Conservation (phyloP, 1,284 basidiomycete genomes). For the Thelephora terrestris region DNA sequence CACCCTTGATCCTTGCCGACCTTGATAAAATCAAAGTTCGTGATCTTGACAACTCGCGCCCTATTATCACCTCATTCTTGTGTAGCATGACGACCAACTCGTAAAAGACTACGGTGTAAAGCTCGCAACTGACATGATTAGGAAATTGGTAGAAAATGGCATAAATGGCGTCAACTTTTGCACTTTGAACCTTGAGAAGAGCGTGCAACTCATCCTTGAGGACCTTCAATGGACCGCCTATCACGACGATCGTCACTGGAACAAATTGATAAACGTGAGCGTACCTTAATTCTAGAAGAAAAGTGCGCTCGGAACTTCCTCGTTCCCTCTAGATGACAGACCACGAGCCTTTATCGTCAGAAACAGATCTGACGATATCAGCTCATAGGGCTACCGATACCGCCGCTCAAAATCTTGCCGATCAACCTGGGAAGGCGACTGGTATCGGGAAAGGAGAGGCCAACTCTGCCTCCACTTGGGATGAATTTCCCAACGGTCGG, state of each 20-base stretch:
- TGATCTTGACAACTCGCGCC: slow-evolving; percentile 8
- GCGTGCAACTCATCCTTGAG: slow-evolving; percentile 83
- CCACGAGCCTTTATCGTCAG: slow-evolving; percentile 11
- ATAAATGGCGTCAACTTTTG: slow-evolving; percentile 89
- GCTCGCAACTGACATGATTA: slow-evolving; percentile 72
- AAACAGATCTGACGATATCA: slow-evolving; percentile 41
- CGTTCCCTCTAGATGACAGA: too few relatives aligned
- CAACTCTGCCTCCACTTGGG: slow-evolving; percentile 78
- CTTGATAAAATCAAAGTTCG: slow-evolving; percentile 75
- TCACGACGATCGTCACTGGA: slow-evolving; percentile 27
- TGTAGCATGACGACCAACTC: slow-evolving; percentile 79
- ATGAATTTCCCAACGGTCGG: slow-evolving; percentile 98
- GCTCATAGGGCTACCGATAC: slow-evolving; percentile 50
- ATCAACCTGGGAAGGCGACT: slow-evolving; percentile 27
- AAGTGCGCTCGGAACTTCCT: too few relatives aligned
- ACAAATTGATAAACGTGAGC: slow-evolving; percentile 63
- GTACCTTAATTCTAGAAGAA: neutral
- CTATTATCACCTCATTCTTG: neutral
- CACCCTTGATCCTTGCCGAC: slow-evolving; percentile 54
- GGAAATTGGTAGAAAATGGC: slow-evolving; percentile 39
- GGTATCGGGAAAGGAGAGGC: slow-evolving; percentile 65
- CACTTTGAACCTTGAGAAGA: slow-evolving; percentile 96
- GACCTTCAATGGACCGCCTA: slow-evolving; percentile 58
- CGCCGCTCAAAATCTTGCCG: slow-evolving; percentile 39
- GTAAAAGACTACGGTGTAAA: slow-evolving; percentile 86